A percentile compares a stretch with the other conserved stretches of the same genome.
Conservation (phyloP, 2,329 filamentous ascomycete species). For the Scedosporium aurantiacum region DNA sequence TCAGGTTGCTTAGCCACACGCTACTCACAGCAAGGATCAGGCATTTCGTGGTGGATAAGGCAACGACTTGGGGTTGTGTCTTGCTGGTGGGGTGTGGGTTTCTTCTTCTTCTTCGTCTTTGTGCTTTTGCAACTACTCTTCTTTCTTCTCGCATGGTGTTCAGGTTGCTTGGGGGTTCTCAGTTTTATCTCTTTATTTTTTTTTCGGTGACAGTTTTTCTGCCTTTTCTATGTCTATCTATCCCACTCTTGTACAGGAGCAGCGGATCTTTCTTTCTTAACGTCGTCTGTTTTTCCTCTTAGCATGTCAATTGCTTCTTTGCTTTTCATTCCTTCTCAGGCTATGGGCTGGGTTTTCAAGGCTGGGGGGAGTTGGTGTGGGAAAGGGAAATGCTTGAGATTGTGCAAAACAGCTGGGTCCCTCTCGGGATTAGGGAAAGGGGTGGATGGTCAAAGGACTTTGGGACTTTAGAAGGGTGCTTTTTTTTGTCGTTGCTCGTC, state of each 20-base stretch:
- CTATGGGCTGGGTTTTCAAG: not conserved
- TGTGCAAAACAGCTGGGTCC: not conserved
- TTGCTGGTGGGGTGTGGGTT: not conserved
- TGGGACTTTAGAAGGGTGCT: no score
- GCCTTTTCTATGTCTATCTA: not conserved
- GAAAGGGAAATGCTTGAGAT: not conserved
- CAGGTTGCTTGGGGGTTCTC: conserved; percentile 3
- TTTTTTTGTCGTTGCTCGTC: not conserved
- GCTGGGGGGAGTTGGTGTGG: not conserved
- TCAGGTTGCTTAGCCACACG: not conserved
- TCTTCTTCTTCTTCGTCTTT: conserved; percentile 4
- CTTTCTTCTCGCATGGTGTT: conserved; percentile 9
- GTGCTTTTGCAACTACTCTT: conserved; percentile 9
- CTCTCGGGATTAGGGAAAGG: not conserved
- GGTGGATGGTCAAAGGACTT: no score
- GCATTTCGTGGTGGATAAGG: not conserved
- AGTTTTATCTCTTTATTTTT: conserved; percentile 1
- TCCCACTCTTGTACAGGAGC: not conserved
- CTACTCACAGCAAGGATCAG: no score
- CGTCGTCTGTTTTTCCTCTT: not conserved
- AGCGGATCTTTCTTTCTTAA: not conserved
- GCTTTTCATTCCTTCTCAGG: not conserved
- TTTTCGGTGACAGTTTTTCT: conserved; percentile 1
- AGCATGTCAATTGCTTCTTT: not conserved
- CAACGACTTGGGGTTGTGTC: not conserved